phyloP scores from a whole-genome alignment of 441 rosid species.

The Syzygium syzygioides region DNA sequence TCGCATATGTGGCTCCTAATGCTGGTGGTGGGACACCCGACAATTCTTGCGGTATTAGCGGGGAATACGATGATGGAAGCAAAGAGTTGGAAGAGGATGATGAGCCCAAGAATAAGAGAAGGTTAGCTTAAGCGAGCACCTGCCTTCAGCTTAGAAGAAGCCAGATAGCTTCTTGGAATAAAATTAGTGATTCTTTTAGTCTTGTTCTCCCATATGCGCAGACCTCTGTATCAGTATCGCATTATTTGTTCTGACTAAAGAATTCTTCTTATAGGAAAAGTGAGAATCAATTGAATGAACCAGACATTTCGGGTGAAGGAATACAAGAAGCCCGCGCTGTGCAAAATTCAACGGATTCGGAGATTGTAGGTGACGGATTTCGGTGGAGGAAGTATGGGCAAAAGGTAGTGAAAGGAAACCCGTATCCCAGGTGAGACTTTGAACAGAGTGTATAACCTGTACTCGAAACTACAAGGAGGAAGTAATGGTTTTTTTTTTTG shows the following conservation, averaged over 20 bases:
- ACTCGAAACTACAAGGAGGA: background rate
- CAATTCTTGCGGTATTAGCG: constrained; percentile 52
- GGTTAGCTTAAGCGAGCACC: constrained; percentile 22
- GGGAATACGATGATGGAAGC: constrained; percentile 59
- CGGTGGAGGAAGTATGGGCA: constrained; percentile 99
- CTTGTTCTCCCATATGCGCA: background rate
- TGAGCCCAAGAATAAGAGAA: constrained; percentile 60
- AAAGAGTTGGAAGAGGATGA: constrained; percentile 46
- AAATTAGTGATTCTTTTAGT: background rate
- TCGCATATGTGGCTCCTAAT: constrained; percentile 1
- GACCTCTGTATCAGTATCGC: background rate
- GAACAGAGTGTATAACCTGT: background rate
- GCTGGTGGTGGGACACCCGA: constrained; percentile 41
- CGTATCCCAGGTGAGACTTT: constrained; percentile 65
- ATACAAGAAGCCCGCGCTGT: constrained; percentile 26
- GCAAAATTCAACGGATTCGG: constrained; percentile 52
- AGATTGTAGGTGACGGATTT: constrained; percentile 77
- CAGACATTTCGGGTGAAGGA: constrained; percentile 32
- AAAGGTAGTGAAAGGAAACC: constrained; percentile 88
- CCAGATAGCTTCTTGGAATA: background rate
- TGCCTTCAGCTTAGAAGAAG: background rate
- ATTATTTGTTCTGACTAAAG: background rate
- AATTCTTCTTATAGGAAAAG: constrained; percentile 32
- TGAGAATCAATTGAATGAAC: constrained; percentile 52
- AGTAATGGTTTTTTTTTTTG: background rate